Evolutionary conservation across 2,329 filamentous ascomycete species (phyloP).

Genomic region (Pyrenophora tritici-repentis): DNA sequence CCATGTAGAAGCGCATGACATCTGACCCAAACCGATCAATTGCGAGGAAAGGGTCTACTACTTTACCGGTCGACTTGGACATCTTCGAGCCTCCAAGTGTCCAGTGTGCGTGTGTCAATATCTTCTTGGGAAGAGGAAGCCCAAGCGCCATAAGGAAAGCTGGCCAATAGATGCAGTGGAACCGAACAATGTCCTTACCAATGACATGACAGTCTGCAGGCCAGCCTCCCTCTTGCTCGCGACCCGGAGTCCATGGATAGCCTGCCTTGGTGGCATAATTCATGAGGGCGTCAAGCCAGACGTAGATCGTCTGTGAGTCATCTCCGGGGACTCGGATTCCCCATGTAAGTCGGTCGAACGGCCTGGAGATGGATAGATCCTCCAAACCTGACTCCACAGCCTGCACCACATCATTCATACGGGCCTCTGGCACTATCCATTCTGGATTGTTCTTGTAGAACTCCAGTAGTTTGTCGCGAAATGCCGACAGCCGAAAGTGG

Average conservation of each 20-base stretch:
- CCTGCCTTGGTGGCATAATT: conserved; percentile 91
- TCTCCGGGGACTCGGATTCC: conserved; percentile 89
- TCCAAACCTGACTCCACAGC: conserved; percentile 79
- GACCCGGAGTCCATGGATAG: conserved; percentile 76
- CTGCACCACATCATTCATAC: conserved; percentile 78
- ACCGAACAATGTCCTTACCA: conserved; percentile 92
- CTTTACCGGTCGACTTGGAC: conserved; percentile 94
- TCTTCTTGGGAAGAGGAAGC: conserved; percentile 74
- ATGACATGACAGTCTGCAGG: conserved; percentile 91
- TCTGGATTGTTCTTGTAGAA: conserved; percentile 79
- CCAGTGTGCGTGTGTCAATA: conserved; percentile 94
- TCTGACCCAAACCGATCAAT: conserved; percentile 88
- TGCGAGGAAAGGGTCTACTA: conserved; percentile 91
- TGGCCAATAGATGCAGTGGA: conserved; percentile 98
- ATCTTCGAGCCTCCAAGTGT: conserved; percentile 90
- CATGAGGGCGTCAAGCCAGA: conserved; percentile 94
- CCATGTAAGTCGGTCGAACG: conserved; percentile 77
- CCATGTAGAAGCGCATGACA: conserved; percentile 85
- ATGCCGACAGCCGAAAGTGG: conserved; percentile 86
- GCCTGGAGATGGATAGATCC: conserved; percentile 88
- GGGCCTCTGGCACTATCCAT: conserved; percentile 73
- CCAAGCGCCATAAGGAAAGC: conserved; percentile 89
- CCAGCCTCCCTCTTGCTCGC: conserved; percentile 71
- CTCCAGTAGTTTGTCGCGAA: conserved; percentile 75
- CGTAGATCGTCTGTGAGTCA: conserved; percentile 86